Conservation (phyloP, 75 land plant genomes). For the Picea glauca region DNA sequence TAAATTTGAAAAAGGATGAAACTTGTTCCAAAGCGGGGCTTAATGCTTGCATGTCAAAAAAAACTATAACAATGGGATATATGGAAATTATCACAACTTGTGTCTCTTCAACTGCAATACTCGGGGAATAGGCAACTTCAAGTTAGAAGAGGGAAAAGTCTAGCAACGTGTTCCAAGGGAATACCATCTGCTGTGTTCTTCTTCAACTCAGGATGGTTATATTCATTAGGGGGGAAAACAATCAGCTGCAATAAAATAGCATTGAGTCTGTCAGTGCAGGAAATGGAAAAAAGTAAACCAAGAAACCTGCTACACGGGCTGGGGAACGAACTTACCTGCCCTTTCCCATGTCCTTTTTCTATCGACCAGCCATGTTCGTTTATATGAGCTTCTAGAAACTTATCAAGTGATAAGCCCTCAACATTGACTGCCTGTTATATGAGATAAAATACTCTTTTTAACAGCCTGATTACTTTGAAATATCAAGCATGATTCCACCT, state of each 20-base stretch:
- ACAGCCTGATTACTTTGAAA: background rate
- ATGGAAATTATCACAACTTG: no score
- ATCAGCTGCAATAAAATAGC: constrained; percentile 36
- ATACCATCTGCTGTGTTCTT: constrained; percentile 74
- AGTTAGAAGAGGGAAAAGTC: constrained; percentile 72
- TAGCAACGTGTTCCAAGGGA: constrained; percentile 85
- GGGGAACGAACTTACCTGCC: constrained; percentile 42
- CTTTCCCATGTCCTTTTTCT: constrained; percentile 59
- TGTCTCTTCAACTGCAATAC: background rate
- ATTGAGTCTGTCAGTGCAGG: background rate
- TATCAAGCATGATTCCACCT: background rate
- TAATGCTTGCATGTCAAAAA: no score
- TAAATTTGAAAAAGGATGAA: no score
- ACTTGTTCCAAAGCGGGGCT: no score
- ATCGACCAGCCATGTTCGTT: constrained; percentile 78
- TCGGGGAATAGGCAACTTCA: background rate
- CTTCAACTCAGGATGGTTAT: constrained; percentile 86
- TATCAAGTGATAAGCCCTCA: constrained; percentile 88
- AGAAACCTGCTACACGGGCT: background rate
- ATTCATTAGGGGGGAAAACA: constrained; percentile 69
- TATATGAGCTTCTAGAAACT: constrained; percentile 83
- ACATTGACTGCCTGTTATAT: constrained; percentile 79
- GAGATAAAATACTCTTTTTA: background rate
- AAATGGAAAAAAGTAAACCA: background rate
- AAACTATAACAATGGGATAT: no score